Conservation (phyloP, 2,329 filamentous ascomycete species). For the Cercospora nicotianae region DNA sequence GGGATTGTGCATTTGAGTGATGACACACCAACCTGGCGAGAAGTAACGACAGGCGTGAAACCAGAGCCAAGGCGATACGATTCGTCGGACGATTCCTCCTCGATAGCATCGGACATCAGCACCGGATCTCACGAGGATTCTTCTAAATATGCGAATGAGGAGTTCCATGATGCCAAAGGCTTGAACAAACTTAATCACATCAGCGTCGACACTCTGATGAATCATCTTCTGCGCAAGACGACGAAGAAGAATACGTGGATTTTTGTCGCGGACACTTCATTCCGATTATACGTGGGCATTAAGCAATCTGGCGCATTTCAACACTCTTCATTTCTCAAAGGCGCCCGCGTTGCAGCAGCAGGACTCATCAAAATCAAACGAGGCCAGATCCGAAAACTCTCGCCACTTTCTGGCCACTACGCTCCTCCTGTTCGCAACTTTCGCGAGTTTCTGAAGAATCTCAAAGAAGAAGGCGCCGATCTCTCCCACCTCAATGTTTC, state of each 20-base stretch:
- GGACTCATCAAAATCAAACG: slow-evolving; percentile 83
- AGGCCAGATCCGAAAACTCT: slow-evolving; percentile 72
- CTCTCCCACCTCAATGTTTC: slow-evolving; percentile 76
- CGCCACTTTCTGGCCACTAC: slow-evolving; percentile 73
- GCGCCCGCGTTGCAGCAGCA: slow-evolving; percentile 75
- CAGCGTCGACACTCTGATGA: slow-evolving; percentile 70
- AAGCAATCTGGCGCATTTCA: slow-evolving; percentile 87
- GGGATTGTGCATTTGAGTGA: slow-evolving; percentile 53
- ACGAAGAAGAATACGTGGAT: slow-evolving; percentile 91
- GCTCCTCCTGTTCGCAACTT: slow-evolving; percentile 82
- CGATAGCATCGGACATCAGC: slow-evolving; percentile 42
- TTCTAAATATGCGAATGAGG: slow-evolving; percentile 65
- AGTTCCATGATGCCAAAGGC: slow-evolving; percentile 62
- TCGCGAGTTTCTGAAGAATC: slow-evolving; percentile 71
- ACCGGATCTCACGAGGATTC: slow-evolving; percentile 60
- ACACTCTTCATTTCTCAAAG: slow-evolving; percentile 85
- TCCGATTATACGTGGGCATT: slow-evolving; percentile 84
- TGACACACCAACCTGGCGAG: slow-evolving; percentile 46
- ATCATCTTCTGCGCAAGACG: slow-evolving; percentile 74
- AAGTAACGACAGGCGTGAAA: slow-evolving; percentile 38
- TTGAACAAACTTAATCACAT: slow-evolving; percentile 64
- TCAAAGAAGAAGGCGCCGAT: slow-evolving; percentile 74
- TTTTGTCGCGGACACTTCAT: slow-evolving; percentile 83
- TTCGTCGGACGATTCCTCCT: slow-evolving; percentile 25
- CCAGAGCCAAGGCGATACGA: slow-evolving; percentile 23